Conservation (phyloP, 2,329 filamentous ascomycete species). For the Calonectria pseudoturangicola region DNA sequence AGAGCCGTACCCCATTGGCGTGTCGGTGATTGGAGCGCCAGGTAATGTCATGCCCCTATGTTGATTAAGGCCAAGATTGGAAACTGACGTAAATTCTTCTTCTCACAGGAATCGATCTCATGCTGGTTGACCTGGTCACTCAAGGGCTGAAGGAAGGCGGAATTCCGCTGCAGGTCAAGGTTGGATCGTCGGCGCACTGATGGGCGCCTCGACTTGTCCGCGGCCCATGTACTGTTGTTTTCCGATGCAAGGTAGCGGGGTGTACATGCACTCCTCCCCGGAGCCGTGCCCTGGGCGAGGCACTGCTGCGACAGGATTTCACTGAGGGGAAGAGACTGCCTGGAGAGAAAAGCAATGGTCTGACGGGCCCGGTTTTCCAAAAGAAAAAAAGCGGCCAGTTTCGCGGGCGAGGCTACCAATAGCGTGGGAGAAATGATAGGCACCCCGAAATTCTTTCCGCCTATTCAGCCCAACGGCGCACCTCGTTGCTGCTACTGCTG, state of each 20-base stretch:
- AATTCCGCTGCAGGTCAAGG: conserved; percentile 1
- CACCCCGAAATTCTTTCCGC: neutral
- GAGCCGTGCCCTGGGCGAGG: too few species aligned
- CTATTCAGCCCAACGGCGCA: neutral
- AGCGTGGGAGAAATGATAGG: neutral
- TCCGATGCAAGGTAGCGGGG: neutral
- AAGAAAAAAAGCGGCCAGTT: neutral
- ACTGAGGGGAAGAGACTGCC: neutral
- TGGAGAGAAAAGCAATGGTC: neutral
- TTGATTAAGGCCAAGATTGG: too few species aligned
- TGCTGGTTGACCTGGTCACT: neutral
- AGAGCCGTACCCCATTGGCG: conserved; percentile 7
- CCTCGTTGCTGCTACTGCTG: too few species aligned
- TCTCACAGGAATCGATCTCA: neutral
- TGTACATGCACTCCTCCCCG: neutral
- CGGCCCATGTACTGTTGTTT: neutral
- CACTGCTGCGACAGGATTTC: too few species aligned
- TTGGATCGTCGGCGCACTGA: neutral
- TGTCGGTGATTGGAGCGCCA: neutral
- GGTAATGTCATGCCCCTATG: neutral
- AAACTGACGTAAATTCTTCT: neutral
- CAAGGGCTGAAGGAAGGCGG: neutral
- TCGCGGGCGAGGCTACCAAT: neutral
- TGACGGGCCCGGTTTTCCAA: neutral
- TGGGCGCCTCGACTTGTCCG: neutral